Percentiles rank a stretch among this genome's conserved stretches.
phyloP scores from a whole-genome alignment of 768 basidiomycete species.

The Phylloporus arenicola region DNA sequence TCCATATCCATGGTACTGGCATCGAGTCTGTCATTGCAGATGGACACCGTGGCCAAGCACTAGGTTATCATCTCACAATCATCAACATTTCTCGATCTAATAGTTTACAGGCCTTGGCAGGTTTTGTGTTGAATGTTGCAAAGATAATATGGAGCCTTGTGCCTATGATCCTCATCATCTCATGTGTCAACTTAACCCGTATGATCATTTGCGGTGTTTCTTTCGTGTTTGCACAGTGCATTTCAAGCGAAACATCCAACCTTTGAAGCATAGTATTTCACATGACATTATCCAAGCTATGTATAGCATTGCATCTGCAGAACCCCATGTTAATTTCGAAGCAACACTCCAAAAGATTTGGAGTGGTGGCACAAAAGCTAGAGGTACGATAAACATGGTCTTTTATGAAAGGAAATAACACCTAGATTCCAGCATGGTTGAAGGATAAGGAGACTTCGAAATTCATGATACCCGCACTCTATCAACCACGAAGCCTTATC shows the following conservation, averaged over 20 bases:
- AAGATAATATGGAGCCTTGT: too few relatives aligned
- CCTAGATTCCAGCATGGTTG: conserved; percentile 1
- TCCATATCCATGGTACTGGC: not conserved
- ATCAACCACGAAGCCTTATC: conserved; percentile 1
- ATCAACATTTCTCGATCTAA: too few relatives aligned
- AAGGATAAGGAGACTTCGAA: not conserved
- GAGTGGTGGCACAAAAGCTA: not conserved
- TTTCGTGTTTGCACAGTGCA: not conserved
- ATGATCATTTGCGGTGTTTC: conserved; percentile 1
- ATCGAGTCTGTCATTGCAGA: conserved; percentile 7
- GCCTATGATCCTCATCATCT: not conserved
- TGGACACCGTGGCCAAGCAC: conserved; percentile 3
- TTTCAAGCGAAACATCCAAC: not conserved
- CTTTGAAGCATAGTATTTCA: not conserved
- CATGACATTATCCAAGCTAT: not conserved
- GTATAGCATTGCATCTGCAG: conserved; percentile 1
- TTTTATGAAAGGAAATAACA: too few relatives aligned
- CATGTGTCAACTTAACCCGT: not conserved
- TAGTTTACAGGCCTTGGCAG: too few relatives aligned
- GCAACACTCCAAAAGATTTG: not conserved
- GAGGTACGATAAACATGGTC: too few relatives aligned
- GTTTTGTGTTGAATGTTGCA: too few relatives aligned
- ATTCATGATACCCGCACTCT: not conserved
- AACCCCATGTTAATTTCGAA: not conserved
- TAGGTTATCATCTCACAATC: too few relatives aligned